phyloP scores from a whole-genome alignment of 345 rosid genomes.

The Salix koriyanagi region DNA sequence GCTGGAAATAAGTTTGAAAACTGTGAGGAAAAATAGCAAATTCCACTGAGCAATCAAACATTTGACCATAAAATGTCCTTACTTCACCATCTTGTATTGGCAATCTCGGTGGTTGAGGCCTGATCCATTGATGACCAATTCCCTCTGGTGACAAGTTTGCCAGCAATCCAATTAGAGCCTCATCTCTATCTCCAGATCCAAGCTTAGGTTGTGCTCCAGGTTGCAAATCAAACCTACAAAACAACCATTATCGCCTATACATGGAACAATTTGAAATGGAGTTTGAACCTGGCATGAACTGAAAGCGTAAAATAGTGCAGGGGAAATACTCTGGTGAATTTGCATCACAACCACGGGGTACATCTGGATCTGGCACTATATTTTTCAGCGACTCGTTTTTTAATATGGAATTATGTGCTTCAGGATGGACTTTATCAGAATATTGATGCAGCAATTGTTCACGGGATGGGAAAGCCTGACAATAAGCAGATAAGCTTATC shows the following conservation, averaged over 20 bases:
- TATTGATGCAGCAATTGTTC: conserved; percentile 74
- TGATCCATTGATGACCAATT: conserved; percentile 65
- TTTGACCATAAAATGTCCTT: neutral
- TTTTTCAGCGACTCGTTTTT: conserved; percentile 47
- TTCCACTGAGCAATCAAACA: conserved; percentile 8
- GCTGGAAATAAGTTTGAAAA: conserved; percentile 40
- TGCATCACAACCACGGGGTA: conserved; percentile 65
- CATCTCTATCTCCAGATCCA: conserved; percentile 86
- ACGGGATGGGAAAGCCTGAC: conserved; percentile 59
- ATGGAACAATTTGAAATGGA: conserved; percentile 20
- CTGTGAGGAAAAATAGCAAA: conserved; percentile 9
- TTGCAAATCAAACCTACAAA: conserved; percentile 75
- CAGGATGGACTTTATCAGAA: conserved; percentile 42
- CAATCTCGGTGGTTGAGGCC: conserved; percentile 81
- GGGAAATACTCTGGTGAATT: conserved; percentile 71
- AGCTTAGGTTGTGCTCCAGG: conserved; percentile 64
- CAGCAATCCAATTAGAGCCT: conserved; percentile 50
- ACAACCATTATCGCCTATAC: conserved; percentile 10
- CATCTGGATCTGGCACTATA: conserved; percentile 74
- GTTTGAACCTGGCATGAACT: neutral
- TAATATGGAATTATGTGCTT: conserved; percentile 39
- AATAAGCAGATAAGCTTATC: conserved; percentile 16
- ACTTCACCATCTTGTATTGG: conserved; percentile 86
- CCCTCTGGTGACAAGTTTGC: conserved; percentile 49
- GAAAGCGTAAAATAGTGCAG: neutral